Percentiles rank a stretch among this genome's conserved stretches.
phyloP scores from a whole-genome alignment of 2,329 filamentous ascomycete genomes.

The Neonectria sp. region DNA sequence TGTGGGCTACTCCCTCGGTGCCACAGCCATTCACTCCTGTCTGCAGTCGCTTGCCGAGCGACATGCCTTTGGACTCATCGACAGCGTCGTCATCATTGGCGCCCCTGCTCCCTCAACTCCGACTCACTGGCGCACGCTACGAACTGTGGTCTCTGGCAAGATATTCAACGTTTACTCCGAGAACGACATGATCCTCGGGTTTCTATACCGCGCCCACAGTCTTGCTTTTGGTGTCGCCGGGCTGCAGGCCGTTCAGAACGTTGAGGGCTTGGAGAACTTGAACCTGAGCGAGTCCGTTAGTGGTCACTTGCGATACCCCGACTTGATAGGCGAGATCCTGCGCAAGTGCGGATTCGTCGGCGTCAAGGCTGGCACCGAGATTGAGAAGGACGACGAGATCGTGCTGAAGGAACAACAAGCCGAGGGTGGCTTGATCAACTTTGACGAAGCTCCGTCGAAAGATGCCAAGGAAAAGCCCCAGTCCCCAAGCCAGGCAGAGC shows the following conservation, averaged over 20 bases:
- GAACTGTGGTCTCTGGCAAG: slow-evolving; percentile 83
- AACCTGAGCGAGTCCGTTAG: slow-evolving; percentile 68
- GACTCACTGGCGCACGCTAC: slow-evolving; percentile 82
- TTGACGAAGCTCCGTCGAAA: slow-evolving; percentile 40
- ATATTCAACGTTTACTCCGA: slow-evolving; percentile 91
- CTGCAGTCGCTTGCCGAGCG: slow-evolving; percentile 83
- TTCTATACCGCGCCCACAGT: slow-evolving; percentile 88
- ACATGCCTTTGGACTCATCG: slow-evolving; percentile 86
- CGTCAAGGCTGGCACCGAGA: slow-evolving; percentile 60
- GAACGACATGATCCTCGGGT: slow-evolving; percentile 89
- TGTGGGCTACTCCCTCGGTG: slow-evolving; percentile 86
- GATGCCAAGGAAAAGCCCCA: slow-evolving; percentile 31
- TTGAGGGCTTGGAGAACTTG: slow-evolving; percentile 75
- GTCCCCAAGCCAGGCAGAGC: slow-evolving; percentile 32
- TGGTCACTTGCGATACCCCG: slow-evolving; percentile 68
- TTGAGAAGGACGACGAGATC: slow-evolving; percentile 68
- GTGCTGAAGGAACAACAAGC: slow-evolving; percentile 58
- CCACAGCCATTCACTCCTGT: slow-evolving; percentile 86
- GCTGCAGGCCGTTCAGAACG: slow-evolving; percentile 78
- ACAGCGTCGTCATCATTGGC: slow-evolving; percentile 87
- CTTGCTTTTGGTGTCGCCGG: slow-evolving; percentile 89
- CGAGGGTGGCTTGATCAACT: slow-evolving; percentile 51
- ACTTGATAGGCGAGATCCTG: slow-evolving; percentile 66
- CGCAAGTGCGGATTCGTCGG: slow-evolving; percentile 66
- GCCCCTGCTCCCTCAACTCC: slow-evolving; percentile 81